A percentile compares a stretch with the other conserved stretches of the same genome.
phyloP scores from a whole-genome alignment of 306 rosid genomes.

The Heteromeles arbutifolia region DNA sequence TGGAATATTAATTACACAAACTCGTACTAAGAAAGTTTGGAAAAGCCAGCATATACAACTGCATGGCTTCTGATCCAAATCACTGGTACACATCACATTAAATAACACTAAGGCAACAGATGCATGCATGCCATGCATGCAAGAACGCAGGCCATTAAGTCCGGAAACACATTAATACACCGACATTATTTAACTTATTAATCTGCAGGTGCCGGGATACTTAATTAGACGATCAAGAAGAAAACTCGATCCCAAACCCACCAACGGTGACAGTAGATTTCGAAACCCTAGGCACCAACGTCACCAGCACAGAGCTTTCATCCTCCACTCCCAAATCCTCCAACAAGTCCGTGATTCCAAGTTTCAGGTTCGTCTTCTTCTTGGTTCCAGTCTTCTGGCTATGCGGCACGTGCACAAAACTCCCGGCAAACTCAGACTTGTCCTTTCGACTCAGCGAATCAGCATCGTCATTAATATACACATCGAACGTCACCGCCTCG shows the following conservation, averaged over 20 bases:
- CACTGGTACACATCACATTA: too few species aligned
- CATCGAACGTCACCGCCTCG: slow-evolving; percentile 15
- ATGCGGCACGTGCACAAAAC: slow-evolving; percentile 12
- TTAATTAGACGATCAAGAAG: slow-evolving; percentile 1
- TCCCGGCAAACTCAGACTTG: slow-evolving; percentile 16
- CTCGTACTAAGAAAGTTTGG: too few species aligned
- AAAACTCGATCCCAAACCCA: slow-evolving; percentile 33
- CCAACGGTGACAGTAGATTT: not conserved
- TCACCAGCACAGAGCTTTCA: not conserved
- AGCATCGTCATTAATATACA: slow-evolving; percentile 16
- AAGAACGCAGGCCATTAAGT: too few species aligned
- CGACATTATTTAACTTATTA: too few species aligned
- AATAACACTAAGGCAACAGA: too few species aligned
- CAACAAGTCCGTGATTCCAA: slow-evolving; percentile 3
- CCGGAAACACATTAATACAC: too few species aligned
- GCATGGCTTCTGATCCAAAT: too few species aligned
- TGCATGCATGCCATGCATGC: too few species aligned
- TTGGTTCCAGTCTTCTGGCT: not conserved
- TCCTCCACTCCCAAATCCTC: not conserved
- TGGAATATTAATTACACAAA: too few species aligned
- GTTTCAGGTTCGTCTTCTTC: not conserved
- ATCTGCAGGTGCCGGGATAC: not conserved
- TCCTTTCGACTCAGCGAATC: not conserved
- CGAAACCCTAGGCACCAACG: not conserved
- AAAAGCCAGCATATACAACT: too few species aligned